A percentile compares a stretch with the other conserved stretches of the same genome.
Evolutionary conservation across 2,329 filamentous ascomycete species (phyloP).

Genomic region (Aphanoascus verrucosus): DNA sequence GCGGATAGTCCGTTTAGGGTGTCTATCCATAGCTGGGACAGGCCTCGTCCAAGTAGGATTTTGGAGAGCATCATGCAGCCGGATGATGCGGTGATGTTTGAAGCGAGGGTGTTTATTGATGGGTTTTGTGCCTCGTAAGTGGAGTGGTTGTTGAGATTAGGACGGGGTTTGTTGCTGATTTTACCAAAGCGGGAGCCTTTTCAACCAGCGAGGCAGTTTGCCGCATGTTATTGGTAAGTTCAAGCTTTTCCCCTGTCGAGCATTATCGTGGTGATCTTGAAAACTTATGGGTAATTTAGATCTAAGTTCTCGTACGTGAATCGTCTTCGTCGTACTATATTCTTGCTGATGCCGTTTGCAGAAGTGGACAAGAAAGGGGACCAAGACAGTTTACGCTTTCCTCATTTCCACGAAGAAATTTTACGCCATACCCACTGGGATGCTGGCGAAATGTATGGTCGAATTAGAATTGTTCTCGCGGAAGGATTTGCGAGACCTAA

Average conservation of each 20-base stretch:
- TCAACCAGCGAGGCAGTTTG: constrained; percentile 44
- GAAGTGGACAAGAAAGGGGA: constrained; percentile 47
- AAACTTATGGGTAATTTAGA: constrained; percentile 21
- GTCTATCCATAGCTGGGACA: constrained; percentile 64
- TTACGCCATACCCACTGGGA: constrained; percentile 62
- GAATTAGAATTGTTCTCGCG: constrained; percentile 65
- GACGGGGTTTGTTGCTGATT: neutral
- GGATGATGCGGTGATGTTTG: constrained; percentile 49
- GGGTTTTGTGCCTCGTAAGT: constrained; percentile 53
- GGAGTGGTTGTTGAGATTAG: neutral
- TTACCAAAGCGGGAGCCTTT: constrained; percentile 43
- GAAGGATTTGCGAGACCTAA: constrained; percentile 54
- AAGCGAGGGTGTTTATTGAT: constrained; percentile 59
- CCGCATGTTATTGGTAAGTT: constrained; percentile 43
- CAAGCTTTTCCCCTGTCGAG: neutral
- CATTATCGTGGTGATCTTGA: neutral
- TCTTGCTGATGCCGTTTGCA: constrained; percentile 32
- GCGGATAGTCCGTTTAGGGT: constrained; percentile 54
- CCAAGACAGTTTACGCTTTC: constrained; percentile 57
- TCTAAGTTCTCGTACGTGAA: constrained; percentile 26
- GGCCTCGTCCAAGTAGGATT: constrained; percentile 49
- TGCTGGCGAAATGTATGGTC: constrained; percentile 57
- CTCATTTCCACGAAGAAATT: constrained; percentile 58
- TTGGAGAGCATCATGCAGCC: constrained; percentile 48
- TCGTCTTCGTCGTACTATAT: neutral